These are phyloP conservation scores for Neoboletus brunneissimus DNA, from an alignment of 768 basidiomycete genomes.

Conservation along the genomic window DNA sequence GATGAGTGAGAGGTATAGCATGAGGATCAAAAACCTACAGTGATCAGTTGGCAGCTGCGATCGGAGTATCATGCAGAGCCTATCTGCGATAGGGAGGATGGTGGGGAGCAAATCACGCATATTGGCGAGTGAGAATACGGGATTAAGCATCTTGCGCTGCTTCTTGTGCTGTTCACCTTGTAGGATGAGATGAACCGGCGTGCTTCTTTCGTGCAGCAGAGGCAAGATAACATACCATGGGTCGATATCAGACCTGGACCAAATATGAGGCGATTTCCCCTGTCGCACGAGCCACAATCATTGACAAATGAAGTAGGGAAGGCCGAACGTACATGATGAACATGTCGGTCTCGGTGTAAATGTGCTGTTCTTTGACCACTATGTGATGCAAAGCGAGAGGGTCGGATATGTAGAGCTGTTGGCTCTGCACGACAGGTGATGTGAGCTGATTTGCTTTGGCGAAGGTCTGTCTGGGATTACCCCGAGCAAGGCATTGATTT, in stretches of 20 bases:
- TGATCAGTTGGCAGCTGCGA: constrained; percentile 23
- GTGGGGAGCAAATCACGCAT: constrained; percentile 31
- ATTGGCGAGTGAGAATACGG: constrained; percentile 31
- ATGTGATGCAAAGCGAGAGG: constrained; percentile 39
- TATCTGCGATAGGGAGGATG: constrained; percentile 34
- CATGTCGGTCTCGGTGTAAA: constrained; percentile 38
- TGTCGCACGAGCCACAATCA: background rate
- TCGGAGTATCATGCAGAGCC: constrained; percentile 19
- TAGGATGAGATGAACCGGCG: background rate
- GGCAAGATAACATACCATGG: constrained; percentile 25
- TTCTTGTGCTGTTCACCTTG: constrained; percentile 31
- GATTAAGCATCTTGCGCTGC: constrained; percentile 35
- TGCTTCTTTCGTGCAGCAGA: background rate
- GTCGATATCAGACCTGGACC: constrained; percentile 39
- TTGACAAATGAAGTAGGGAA: background rate
- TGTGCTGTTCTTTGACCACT: constrained; percentile 35
- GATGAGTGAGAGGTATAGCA: background rate
- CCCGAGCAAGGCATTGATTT: constrained; percentile 35
- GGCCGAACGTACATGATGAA: constrained; percentile 29
- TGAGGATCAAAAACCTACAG: constrained; percentile 12
- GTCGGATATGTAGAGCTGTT: constrained; percentile 37
- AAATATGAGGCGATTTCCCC: constrained; percentile 34
- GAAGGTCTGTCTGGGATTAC: constrained; percentile 13
- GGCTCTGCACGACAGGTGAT: constrained; percentile 8
- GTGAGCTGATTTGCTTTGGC: background rate